A percentile compares a stretch with the other conserved stretches of the same genome.
phyloP scores from a whole-genome alignment of 2,329 filamentous ascomycete genomes.

The Phialemoniopsis sp. region DNA sequence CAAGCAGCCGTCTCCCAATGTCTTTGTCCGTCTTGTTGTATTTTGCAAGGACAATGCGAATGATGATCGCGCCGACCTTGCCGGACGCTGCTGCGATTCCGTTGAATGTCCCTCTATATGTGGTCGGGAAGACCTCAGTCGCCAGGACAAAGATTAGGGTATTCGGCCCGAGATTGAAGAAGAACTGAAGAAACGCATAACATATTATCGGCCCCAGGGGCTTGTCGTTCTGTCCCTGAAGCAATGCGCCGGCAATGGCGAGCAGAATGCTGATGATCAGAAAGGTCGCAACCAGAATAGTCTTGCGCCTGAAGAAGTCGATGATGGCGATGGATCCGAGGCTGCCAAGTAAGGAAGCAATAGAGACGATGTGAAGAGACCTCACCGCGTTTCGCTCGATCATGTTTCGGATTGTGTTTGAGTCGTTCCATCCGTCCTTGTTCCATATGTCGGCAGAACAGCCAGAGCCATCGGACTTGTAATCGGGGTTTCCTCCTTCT shows the following conservation, averaged over 20 bases:
- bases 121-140: constrained; percentile 23
- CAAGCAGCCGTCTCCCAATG: constrained; percentile 5
- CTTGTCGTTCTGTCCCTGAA: no score
- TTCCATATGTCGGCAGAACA: background rate
- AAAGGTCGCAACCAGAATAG: constrained; percentile 3
- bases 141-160: constrained; percentile 21
- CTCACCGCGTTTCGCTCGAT: constrained; percentile 2
- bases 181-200: constrained; percentile 17
- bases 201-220: no score
- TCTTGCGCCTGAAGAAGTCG: constrained; percentile 1
- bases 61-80: constrained; percentile 20
- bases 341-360: constrained; percentile 5
- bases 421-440: background rate
- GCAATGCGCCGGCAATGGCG: constrained; percentile 9
- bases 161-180: constrained; percentile 22
- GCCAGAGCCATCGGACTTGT: background rate
- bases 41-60: constrained; percentile 6
- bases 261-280: constrained; percentile 9
- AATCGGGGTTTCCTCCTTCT: background rate
- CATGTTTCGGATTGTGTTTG: background rate
- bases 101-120: constrained; percentile 22
- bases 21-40: background rate
- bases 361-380: constrained; percentile 4
- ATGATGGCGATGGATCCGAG: background rate
- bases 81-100: constrained; percentile 20